phyloP scores from a whole-genome alignment of 108 stramenopile genomes.

The Conticribra weissflogii region DNA sequence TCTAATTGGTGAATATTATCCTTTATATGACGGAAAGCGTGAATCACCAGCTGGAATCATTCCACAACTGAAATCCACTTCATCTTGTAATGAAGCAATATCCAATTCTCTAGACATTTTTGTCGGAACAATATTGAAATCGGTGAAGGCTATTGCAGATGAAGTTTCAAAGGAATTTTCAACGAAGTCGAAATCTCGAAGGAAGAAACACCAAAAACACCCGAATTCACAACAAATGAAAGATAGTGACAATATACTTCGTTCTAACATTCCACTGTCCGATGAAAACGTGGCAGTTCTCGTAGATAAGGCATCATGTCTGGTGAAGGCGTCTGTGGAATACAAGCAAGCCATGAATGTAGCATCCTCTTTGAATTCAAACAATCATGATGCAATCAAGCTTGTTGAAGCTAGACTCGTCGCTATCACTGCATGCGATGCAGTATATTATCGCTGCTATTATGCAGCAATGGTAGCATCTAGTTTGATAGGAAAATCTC shows the following conservation, averaged over 20 bases:
- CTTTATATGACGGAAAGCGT: conserved; percentile 2
- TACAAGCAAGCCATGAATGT: conserved; percentile 21
- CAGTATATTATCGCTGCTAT: conserved; percentile 42
- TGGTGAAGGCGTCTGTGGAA: conserved; percentile 20
- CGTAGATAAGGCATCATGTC: conserved; percentile 25
- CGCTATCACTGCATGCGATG: conserved; percentile 37
- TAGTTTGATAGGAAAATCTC: not conserved
- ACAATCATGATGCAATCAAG: conserved; percentile 5
- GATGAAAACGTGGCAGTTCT: conserved; percentile 22
- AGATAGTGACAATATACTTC: not conserved
- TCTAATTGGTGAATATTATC: conserved; percentile 41
- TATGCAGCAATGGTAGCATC: conserved; percentile 21
- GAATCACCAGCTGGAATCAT: conserved; percentile 2
- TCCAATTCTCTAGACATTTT: conserved; percentile 19
- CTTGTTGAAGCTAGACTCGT: conserved; percentile 25
- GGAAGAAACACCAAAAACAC: not conserved
- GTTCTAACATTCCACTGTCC: conserved; percentile 4
- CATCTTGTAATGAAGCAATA: conserved; percentile 20
- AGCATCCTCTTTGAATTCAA: conserved; percentile 1
- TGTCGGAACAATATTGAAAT: conserved; percentile 18
- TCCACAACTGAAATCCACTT: conserved; percentile 34
- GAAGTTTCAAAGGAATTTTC: not conserved
- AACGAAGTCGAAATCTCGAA: not conserved
- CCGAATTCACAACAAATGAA: not conserved
- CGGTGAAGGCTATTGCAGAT: conserved; percentile 27